Evolutionary conservation across 129 eudicot genomes (phyloP).

Genomic region (Lonicera japonica): DNA sequence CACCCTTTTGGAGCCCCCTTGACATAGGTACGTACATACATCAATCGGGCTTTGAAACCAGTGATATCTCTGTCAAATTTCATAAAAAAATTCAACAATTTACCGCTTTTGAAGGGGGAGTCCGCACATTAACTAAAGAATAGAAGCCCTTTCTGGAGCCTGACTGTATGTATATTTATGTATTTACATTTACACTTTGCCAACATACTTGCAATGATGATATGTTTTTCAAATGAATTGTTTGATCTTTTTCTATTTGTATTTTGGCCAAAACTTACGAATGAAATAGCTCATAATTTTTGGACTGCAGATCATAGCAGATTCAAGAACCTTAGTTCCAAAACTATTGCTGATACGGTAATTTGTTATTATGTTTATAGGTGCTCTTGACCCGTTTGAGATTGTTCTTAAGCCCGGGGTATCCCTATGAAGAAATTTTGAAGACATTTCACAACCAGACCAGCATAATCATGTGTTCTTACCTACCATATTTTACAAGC

Average conservation of each 20-base stretch:
- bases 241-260: not conserved
- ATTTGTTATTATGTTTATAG: constrained; percentile 25
- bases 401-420: constrained; percentile 89
- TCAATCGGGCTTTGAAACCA: too few relatives aligned
- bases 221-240: not conserved
- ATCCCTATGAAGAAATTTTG: constrained; percentile 77
- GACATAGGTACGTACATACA: too few relatives aligned
- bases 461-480: constrained; percentile 71
- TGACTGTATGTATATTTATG: too few relatives aligned
- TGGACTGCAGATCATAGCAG: not conserved
- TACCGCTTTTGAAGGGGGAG: too few relatives aligned
- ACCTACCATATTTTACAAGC: constrained; percentile 58
- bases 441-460: constrained; percentile 83
- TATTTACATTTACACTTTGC: not conserved
- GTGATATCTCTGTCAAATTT: too few relatives aligned
- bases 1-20: too few relatives aligned
- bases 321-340: too few relatives aligned
- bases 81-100: too few relatives aligned
- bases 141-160: too few relatives aligned
- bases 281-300: not conserved
- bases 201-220: not conserved
- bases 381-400: constrained; percentile 85
- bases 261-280: not conserved
- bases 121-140: too few relatives aligned
- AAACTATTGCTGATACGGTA: not conserved